Evolutionary conservation across 768 basidiomycete genomes (phyloP).

Genomic region (Mycena epipterygia): DNA sequence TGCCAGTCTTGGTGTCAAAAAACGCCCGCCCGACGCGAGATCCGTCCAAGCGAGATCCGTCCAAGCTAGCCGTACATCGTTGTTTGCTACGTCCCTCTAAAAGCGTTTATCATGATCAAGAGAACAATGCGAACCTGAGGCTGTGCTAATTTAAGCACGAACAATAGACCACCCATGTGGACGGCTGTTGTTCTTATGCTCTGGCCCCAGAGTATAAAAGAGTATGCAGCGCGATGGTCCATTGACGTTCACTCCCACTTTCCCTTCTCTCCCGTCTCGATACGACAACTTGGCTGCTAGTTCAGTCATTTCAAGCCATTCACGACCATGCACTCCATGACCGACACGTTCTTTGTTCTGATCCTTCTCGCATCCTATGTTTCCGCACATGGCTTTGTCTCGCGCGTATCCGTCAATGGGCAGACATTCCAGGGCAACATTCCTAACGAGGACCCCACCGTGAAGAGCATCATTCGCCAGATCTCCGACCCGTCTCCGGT

Average conservation of each 20-base stretch:
- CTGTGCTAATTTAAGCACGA: too few species aligned
- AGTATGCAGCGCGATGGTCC: too few species aligned
- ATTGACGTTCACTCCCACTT: too few species aligned
- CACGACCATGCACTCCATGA: not conserved
- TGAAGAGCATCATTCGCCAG: conserved; percentile 56
- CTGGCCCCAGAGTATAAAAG: not conserved
- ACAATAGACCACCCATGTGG: too few species aligned
- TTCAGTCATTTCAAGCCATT: not conserved
- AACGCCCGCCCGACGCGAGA: too few species aligned
- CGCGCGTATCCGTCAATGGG: conserved; percentile 45
- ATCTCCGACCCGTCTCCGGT: conserved; percentile 54
- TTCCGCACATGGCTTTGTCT: conserved; percentile 63
- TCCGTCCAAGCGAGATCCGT: too few species aligned
- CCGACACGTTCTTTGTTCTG: conserved; percentile 40
- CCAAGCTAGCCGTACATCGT: too few species aligned
- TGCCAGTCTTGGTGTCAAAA: too few species aligned
- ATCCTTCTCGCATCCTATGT: conserved; percentile 52
- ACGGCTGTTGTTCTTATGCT: not conserved
- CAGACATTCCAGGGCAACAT: conserved; percentile 52
- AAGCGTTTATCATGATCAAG: too few species aligned
- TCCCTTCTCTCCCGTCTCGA: not conserved
- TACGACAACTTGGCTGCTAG: too few species aligned
- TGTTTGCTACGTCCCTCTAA: too few species aligned
- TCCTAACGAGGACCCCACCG: conserved; percentile 40
- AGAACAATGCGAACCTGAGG: too few species aligned